Conservation (phyloP, 495 filamentous ascomycete species). For the Niebla homalea region DNA sequence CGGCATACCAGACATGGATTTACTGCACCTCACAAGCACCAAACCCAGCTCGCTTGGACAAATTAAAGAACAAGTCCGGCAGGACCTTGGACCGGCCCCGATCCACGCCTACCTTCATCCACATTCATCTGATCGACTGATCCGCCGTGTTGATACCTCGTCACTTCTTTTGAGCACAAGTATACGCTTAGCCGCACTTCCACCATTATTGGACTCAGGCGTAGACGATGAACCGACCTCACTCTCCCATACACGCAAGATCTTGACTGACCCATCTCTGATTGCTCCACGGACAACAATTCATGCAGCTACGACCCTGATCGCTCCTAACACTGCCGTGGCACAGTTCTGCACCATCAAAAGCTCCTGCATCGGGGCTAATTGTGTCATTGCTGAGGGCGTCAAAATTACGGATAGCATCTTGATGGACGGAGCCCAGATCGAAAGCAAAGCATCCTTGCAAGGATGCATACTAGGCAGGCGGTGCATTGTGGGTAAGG, state of each 20-base stretch:
- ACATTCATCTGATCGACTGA: conserved; percentile 33
- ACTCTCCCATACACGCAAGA: conserved; percentile 61
- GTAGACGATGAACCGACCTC: conserved; percentile 46
- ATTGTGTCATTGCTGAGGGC: conserved; percentile 67
- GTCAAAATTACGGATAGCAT: conserved; percentile 71
- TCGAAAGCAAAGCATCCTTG: conserved; percentile 63
- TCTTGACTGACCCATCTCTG: conserved; percentile 57
- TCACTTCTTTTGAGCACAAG: conserved; percentile 67
- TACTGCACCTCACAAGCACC: background rate
- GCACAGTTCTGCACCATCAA: conserved; percentile 77
- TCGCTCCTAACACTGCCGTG: conserved; percentile 76
- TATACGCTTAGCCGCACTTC: conserved; percentile 69
- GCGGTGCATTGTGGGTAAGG: conserved; percentile 60
- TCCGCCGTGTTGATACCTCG: conserved; percentile 78
- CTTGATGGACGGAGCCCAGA: conserved; percentile 77
- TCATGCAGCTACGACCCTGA: conserved; percentile 58
- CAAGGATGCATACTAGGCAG: conserved; percentile 74
- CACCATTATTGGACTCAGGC: conserved; percentile 52
- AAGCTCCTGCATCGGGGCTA: conserved; percentile 72
- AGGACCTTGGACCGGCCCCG: conserved; percentile 30
- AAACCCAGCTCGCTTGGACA: conserved; percentile 42
- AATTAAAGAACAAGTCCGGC: background rate
- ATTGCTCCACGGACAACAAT: conserved; percentile 67
- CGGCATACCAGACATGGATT: background rate
- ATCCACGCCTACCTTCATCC: conserved; percentile 69